Conservation (phyloP, 2,329 filamentous ascomycete species). For the Trichoderma pleuroti region DNA sequence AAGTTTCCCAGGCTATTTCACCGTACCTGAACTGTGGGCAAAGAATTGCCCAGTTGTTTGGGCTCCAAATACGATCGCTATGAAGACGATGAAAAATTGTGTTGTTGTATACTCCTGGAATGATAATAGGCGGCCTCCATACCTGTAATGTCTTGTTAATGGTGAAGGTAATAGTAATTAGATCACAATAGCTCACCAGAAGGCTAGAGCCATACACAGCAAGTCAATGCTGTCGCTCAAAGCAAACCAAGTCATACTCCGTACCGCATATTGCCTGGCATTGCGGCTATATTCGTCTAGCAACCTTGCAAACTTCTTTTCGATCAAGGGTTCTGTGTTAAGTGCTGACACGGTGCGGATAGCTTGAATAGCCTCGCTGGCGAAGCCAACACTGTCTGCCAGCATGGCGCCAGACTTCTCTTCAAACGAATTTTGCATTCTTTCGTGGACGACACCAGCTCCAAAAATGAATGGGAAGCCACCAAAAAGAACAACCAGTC, state of each 20-base stretch:
- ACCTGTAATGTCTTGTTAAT: neutral
- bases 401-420: neutral
- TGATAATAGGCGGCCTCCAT: neutral
- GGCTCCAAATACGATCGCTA: conserved; percentile 35
- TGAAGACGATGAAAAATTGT: conserved; percentile 42
- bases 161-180: neutral
- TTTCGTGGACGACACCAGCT: neutral
- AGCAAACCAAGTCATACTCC: conserved; percentile 4
- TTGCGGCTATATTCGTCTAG: neutral
- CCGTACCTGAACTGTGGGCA: neutral
- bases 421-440: conserved; percentile 1
- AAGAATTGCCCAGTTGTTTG: conserved; percentile 26
- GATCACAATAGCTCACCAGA: conserved; percentile 23
- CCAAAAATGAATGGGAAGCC: neutral
- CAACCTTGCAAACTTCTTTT: neutral
- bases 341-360: neutral
- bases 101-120: conserved; percentile 35
- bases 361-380: neutral
- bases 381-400: neutral
- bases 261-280: neutral
- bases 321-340: neutral
- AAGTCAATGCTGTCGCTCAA: conserved; percentile 1
- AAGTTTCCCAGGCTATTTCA: too few relatives aligned
- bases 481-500: neutral
- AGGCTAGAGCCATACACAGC: conserved; percentile 13